Evolutionary conservation across 1,284 basidiomycete species (phyloP).

Genomic region (Puccinia brachypodii): DNA sequence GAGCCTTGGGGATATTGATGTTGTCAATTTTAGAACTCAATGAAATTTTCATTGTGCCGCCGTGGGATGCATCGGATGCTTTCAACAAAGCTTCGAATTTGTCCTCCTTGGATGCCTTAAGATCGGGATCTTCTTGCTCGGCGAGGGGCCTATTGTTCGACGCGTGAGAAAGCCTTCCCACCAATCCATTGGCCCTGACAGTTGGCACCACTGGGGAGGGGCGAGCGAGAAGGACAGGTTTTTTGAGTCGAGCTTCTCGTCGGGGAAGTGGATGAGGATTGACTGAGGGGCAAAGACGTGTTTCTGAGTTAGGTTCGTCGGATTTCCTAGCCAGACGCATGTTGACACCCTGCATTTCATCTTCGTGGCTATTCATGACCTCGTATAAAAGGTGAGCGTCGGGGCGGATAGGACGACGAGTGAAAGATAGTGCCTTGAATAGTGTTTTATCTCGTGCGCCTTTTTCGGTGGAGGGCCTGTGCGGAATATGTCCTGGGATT

Average conservation of each 20-base stretch:
- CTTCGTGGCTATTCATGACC: background rate
- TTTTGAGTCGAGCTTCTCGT: background rate
- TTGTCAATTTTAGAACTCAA: slow-evolving; percentile 25
- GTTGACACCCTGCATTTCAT: background rate
- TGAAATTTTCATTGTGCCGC: slow-evolving; percentile 13
- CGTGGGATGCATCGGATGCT: slow-evolving; percentile 1
- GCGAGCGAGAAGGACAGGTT: background rate
- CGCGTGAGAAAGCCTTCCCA: background rate
- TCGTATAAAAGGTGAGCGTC: background rate
- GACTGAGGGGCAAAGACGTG: background rate
- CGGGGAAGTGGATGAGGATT: background rate
- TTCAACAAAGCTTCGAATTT: slow-evolving; percentile 30
- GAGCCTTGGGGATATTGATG: background rate
- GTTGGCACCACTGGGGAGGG: background rate
- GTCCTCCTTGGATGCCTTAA: background rate
- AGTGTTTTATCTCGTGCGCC: background rate
- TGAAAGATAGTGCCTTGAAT: background rate
- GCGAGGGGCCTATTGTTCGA: background rate
- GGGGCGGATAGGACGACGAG: background rate
- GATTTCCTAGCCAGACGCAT: background rate
- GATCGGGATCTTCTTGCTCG: background rate
- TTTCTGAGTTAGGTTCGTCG: background rate
- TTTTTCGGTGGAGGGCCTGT: background rate
- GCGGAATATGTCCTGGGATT: background rate
- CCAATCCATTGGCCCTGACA: background rate